Conservation (phyloP, 2,329 filamentous ascomycete species). For the Epichloe gansuensis region DNA sequence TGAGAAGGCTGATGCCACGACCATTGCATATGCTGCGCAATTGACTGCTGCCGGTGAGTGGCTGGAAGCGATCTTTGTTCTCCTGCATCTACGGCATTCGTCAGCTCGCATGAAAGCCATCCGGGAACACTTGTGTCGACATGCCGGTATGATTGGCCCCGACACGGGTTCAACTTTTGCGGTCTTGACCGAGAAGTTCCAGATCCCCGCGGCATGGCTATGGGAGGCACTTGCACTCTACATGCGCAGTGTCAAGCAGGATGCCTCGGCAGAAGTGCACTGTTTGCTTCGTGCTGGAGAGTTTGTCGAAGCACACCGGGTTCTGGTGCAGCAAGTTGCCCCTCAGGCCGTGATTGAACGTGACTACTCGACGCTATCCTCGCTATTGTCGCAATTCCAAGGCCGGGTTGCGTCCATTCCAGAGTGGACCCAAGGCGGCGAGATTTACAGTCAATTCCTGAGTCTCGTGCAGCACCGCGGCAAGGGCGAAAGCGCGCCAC, state of each 20-base stretch:
- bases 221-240: constrained; percentile 78
- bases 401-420: constrained; percentile 46
- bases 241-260: constrained; percentile 59
- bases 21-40: constrained; percentile 51
- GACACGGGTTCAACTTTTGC: constrained; percentile 43
- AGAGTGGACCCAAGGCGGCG: constrained; percentile 68
- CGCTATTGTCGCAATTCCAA: constrained; percentile 60
- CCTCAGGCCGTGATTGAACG: constrained; percentile 71
- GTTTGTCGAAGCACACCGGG: constrained; percentile 69
- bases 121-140: constrained; percentile 60
- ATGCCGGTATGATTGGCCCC: constrained; percentile 53
- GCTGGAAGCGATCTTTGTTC: constrained; percentile 60
- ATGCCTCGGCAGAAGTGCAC: constrained; percentile 58
- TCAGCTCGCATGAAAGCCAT: constrained; percentile 52
- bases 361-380: constrained; percentile 57
- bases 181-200: constrained; percentile 49
- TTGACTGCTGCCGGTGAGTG: constrained; percentile 53
- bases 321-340: constrained; percentile 68
- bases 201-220: constrained; percentile 66
- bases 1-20: constrained; percentile 52
- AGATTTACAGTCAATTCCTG: constrained; percentile 59
- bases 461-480: constrained; percentile 33
- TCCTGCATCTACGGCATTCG: constrained; percentile 58
- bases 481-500: constrained; percentile 26
- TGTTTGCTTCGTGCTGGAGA: constrained; percentile 69